Conservation (phyloP, 2,329 filamentous ascomycete genomes). For the Sarocladium oryzae region DNA sequence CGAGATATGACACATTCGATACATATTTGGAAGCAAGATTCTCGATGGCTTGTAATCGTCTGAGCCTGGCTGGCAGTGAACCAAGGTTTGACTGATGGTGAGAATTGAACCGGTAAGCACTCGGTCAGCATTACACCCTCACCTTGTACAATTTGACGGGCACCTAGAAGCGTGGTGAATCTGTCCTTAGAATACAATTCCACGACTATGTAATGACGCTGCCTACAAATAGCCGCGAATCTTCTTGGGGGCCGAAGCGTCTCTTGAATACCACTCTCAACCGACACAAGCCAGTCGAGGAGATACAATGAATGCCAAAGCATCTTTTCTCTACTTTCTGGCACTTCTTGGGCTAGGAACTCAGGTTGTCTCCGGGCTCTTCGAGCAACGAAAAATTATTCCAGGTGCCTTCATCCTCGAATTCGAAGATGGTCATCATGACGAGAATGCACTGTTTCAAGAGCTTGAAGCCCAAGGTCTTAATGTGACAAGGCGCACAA, state of each 20-base stretch:
- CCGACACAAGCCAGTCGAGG: background rate
- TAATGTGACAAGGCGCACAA: conserved; percentile 13
- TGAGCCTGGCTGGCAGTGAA: background rate
- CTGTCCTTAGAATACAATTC: no score
- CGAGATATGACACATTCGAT: no score
- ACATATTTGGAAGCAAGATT: no score
- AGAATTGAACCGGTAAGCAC: background rate
- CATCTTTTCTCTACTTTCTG: background rate
- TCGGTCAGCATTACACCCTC: background rate
- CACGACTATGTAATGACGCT: no score
- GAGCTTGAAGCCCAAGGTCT: background rate
- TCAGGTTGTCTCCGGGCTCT: background rate
- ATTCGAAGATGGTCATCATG: conserved; percentile 13
- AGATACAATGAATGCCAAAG: background rate
- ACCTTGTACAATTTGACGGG: no score
- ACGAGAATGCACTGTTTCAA: background rate
- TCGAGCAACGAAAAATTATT: conserved; percentile 1
- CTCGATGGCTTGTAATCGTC: no score
- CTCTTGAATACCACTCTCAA: no score
- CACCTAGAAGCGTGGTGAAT: no score
- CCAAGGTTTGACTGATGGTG: background rate
- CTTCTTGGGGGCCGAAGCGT: no score
- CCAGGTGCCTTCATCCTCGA: conserved; percentile 22
- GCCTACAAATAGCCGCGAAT: no score
- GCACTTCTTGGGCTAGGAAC: background rate